Conservation (phyloP, 306 rosid species). For the Urtica urens region DNA sequence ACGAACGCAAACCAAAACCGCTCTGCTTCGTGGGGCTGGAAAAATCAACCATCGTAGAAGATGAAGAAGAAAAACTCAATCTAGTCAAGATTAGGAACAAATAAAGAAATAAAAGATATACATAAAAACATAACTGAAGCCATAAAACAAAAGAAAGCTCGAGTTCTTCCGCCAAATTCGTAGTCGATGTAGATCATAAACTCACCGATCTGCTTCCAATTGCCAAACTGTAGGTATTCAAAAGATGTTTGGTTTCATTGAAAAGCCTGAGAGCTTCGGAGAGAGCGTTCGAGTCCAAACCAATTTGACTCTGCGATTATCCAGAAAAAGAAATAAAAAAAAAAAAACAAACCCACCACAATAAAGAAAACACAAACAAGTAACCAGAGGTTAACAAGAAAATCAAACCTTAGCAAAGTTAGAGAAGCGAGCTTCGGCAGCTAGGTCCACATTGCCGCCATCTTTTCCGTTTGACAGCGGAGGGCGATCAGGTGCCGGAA, state of each 20-base stretch:
- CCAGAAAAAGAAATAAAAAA: not conserved
- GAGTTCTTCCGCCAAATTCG: slow-evolving; percentile 4
- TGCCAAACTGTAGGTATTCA: slow-evolving; percentile 37
- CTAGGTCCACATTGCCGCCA: slow-evolving; percentile 24
- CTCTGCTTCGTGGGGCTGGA: slow-evolving; percentile 75
- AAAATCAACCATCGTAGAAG: not conserved
- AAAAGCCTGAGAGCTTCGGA: slow-evolving; percentile 49
- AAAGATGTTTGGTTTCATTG: slow-evolving; percentile 47
- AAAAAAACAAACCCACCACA: not conserved
- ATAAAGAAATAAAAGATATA: too few species aligned
- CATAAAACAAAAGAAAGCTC: too few species aligned
- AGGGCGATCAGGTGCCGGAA: slow-evolving; percentile 11
- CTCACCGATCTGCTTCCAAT: slow-evolving; percentile 66
- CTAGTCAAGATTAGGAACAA: too few species aligned
- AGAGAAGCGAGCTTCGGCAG: slow-evolving; percentile 41
- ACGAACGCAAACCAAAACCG: slow-evolving; percentile 76
- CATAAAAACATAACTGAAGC: too few species aligned
- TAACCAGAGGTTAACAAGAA: too few species aligned
- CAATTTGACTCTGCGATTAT: slow-evolving; percentile 41
- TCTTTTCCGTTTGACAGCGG: not conserved
- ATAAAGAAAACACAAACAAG: not conserved
- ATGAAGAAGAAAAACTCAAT: not conserved
- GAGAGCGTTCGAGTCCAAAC: slow-evolving; percentile 38
- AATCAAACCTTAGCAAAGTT: slow-evolving; percentile 54
- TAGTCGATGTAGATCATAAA: not conserved